Base-by-base conservation (phyloP, 805 yeast genomes). In the Soucietia sequanensis region DNA sequence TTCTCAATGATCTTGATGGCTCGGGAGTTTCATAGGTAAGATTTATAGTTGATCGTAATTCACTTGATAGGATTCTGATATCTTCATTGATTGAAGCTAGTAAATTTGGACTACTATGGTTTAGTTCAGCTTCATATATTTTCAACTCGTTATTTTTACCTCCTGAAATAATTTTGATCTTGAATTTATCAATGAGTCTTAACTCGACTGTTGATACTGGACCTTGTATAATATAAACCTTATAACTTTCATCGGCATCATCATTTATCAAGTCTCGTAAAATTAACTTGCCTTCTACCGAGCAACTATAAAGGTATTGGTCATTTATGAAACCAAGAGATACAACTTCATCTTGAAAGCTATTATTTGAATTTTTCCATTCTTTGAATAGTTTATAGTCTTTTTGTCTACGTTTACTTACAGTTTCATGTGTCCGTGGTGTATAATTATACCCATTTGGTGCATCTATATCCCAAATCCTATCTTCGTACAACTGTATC, bases 181-280 rank as follows among this genome's bases (percentile, higher is more conserved):
- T 39, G 14, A 35, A 39, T 10, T 30, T 34, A 23, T 39, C 30
- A 5, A 30, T 25, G n/a, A 39, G 14, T 16, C 32, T 27, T 13
- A 59, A 40, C 19, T 42, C 44, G 18, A 60, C 33, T 16, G 52
- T 43, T 11, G 50, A 39, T 0, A 62, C 48, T 2, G 63, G 66
- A 14, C 43, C 46, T 16, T 50, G 49, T 14, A 62, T 44, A 24
- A 44, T 35, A 35, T 48, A 57, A 2, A 50, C 55, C 37, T 46
- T 47, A 34, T 50, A 59, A 24, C 58, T 52, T 17, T 47, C 52
- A 28, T 56, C 48, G 18, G 56, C 58, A 41, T 63, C 69, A 37
- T 63, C 69, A 36, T 63, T 55, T 23, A 62, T 48, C 30, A 63
- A 44, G 36, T 63, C 69, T 13, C 66, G 51, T n/a, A 63, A 39